Evolutionary conservation across 1,139 yeast species (phyloP).

Genomic region (Debaryomyces fabryi): DNA sequence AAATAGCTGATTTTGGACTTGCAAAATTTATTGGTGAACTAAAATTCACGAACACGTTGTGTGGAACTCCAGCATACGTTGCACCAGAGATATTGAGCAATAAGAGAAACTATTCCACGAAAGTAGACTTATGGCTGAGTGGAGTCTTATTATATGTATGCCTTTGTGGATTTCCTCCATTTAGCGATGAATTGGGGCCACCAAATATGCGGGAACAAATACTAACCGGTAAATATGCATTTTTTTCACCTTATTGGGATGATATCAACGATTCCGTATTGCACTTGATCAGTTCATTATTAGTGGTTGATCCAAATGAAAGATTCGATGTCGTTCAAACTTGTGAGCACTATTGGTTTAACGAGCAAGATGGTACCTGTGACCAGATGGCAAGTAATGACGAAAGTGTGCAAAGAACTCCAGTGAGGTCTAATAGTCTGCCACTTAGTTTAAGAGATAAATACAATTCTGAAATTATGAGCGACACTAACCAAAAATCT

Average conservation of each 20-base stretch:
- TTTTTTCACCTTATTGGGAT: constrained; percentile 83
- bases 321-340: constrained; percentile 57
- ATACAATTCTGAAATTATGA: constrained; percentile 32
- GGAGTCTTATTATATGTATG: constrained; percentile 79
- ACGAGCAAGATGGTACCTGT: constrained; percentile 14
- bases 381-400: constrained; percentile 5
- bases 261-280: constrained; percentile 62
- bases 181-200: constrained; percentile 79
- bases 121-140: constrained; percentile 80
- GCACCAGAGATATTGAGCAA: constrained; percentile 70
- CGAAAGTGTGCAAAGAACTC: constrained; percentile 15
- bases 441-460: constrained; percentile 39
- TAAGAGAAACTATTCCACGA: constrained; percentile 63
- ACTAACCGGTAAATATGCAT: constrained; percentile 64
- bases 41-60: constrained; percentile 72
- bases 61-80: constrained; percentile 85
- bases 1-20: constrained; percentile 80
- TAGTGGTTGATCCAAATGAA: constrained; percentile 58
- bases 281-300: constrained; percentile 63
- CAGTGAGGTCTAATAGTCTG: constrained; percentile 30
- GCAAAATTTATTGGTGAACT: constrained; percentile 81
- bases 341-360: constrained; percentile 61
- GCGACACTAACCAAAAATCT: constrained; percentile 15
- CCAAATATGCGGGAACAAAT: constrained; percentile 80
- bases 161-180: constrained; percentile 83